Conservation (phyloP, 2,329 filamentous ascomycete species). For the Diaporthe sp. region DNA sequence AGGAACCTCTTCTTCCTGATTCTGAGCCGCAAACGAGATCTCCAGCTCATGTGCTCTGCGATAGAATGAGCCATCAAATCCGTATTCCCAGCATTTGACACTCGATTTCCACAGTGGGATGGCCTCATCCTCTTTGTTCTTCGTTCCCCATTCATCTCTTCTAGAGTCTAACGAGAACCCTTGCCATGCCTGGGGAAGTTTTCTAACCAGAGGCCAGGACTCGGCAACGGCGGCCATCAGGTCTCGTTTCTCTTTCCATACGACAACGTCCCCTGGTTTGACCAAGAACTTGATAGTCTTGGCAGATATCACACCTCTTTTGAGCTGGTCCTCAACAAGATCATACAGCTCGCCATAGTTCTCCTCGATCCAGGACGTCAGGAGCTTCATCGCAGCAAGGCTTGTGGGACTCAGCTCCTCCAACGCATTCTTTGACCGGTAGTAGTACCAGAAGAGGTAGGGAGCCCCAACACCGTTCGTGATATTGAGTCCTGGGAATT, state of each 20-base stretch:
- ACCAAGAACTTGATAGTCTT: not conserved
- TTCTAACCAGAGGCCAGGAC: not conserved
- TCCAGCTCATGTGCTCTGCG: not conserved
- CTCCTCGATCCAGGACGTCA: not conserved
- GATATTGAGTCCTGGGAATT: not conserved
- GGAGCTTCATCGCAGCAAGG: not conserved
- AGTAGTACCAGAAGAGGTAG: constrained; percentile 1
- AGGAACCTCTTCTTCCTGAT: not conserved
- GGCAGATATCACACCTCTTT: not conserved
- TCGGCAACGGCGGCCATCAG: not conserved
- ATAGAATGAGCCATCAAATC: not conserved
- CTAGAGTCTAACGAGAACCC: not conserved
- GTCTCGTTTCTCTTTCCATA: not conserved
- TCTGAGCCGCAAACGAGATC: not conserved
- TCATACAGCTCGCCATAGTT: not conserved
- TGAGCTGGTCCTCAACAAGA: not conserved
- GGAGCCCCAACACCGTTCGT: not conserved
- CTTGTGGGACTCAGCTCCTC: not conserved
- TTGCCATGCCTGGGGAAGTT: not conserved
- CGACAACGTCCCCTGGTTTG: not conserved
- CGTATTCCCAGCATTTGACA: not conserved
- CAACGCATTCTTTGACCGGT: not conserved
- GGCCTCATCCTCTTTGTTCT: not conserved
- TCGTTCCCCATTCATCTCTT: not conserved
- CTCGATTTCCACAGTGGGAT: not conserved